These are phyloP conservation scores for Fusarium denticulatum DNA, from an alignment of 2,329 filamentous ascomycete genomes.

Conservation along the genomic window DNA sequence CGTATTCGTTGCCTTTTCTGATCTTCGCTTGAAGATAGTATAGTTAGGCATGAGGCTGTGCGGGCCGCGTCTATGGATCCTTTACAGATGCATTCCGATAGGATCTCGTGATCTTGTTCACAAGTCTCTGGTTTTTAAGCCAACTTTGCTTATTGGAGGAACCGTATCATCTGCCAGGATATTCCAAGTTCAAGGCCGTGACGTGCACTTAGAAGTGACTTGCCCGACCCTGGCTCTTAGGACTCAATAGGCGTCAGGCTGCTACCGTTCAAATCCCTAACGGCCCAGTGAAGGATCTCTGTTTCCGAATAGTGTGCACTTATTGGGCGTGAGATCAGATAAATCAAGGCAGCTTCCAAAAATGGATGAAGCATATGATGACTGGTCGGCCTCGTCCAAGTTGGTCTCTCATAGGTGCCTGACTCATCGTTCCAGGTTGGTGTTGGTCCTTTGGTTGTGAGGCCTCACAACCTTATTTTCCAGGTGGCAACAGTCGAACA, in stretches of 20 bases:
- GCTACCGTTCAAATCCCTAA: slow-evolving; percentile 23
- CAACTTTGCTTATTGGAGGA: slow-evolving; percentile 28
- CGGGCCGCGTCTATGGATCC: slow-evolving; percentile 4
- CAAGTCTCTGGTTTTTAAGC: slow-evolving; percentile 19
- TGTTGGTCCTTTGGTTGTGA: slow-evolving; percentile 14
- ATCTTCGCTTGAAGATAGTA: slow-evolving; percentile 32
- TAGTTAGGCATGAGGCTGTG: slow-evolving; percentile 29
- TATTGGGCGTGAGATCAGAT: slow-evolving; percentile 18
- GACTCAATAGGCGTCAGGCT: slow-evolving; percentile 24
- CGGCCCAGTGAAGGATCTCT: slow-evolving; percentile 15
- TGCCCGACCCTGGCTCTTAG: slow-evolving; percentile 24
- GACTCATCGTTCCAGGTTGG: slow-evolving; percentile 26
- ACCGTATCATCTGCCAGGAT: slow-evolving; percentile 27
- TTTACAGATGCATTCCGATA: slow-evolving; percentile 6
- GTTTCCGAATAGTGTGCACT: slow-evolving; percentile 5
- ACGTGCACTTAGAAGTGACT: slow-evolving; percentile 29
- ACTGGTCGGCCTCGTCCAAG: slow-evolving; percentile 13
- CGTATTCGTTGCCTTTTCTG: slow-evolving; percentile 4
- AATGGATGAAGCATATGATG: slow-evolving; percentile 8
- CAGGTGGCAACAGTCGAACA: slow-evolving; percentile 4
- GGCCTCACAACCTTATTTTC: slow-evolving; percentile 21
- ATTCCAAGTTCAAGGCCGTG: slow-evolving; percentile 26
- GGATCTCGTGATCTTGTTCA: slow-evolving; percentile 40
- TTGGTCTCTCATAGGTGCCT: slow-evolving; percentile 13
- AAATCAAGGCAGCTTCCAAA: slow-evolving; percentile 4